Conservation (phyloP, 192 early-diverging fungal genomes). For the Mortierella antarctica region DNA sequence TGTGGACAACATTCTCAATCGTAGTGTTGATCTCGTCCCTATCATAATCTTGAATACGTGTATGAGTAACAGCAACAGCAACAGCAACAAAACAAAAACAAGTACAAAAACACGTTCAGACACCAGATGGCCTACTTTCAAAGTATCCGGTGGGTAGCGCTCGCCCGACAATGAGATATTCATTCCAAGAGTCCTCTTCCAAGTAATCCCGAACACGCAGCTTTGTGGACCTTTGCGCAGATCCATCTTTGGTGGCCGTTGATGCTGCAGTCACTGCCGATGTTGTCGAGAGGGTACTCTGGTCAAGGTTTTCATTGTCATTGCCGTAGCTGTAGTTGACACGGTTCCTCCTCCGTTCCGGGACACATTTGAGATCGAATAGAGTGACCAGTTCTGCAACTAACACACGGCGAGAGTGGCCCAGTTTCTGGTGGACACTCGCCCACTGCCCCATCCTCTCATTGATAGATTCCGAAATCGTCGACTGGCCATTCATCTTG, state of each 20-base stretch:
- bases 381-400: slow-evolving; percentile 60
- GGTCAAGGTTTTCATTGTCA: neutral
- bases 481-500: slow-evolving; percentile 35
- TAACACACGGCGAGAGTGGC: slow-evolving; percentile 57
- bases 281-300: slow-evolving; percentile 26
- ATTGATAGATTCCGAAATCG: slow-evolving; percentile 35
- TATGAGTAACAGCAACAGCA: neutral
- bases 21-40: slow-evolving; percentile 65
- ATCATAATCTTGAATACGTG: slow-evolving; percentile 32
- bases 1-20: slow-evolving; percentile 64
- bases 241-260: slow-evolving; percentile 1
- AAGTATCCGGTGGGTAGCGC: slow-evolving; percentile 53
- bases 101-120: neutral
- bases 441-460: slow-evolving; percentile 56
- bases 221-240: slow-evolving; percentile 23
- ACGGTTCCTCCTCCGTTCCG: slow-evolving; percentile 15
- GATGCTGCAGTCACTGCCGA: slow-evolving; percentile 24
- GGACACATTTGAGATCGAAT: slow-evolving; percentile 62
- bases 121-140: slow-evolving; percentile 44
- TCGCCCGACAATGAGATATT: slow-evolving; percentile 52
- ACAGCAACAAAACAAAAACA: slow-evolving; percentile 3
- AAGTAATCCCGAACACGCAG: slow-evolving; percentile 44
- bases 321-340: neutral
- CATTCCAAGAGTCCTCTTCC: slow-evolving; percentile 52
- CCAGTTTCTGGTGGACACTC: slow-evolving; percentile 52